phyloP scores from a whole-genome alignment of 495 filamentous ascomycete genomes.

The Xylona heveae region DNA sequence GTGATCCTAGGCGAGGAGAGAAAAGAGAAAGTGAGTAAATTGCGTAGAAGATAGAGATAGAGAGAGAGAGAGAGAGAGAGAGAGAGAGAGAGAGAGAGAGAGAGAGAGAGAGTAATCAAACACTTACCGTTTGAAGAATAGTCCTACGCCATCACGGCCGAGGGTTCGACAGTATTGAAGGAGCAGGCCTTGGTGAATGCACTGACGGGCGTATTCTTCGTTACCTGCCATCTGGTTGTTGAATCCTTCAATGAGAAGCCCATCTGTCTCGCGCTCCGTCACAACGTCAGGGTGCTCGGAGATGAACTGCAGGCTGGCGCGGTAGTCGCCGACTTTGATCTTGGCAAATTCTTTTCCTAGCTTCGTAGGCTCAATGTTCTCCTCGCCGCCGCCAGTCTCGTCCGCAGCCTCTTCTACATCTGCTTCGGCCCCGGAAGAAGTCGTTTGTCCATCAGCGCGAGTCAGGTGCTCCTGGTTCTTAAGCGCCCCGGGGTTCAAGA shows the following conservation, averaged over 20 bases:
- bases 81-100: no score
- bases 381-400: slow-evolving; percentile 42
- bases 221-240: slow-evolving; percentile 57
- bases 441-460: slow-evolving; percentile 15
- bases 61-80: no score
- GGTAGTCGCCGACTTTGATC: slow-evolving; percentile 59
- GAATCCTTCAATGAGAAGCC: slow-evolving; percentile 75
- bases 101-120: neutral
- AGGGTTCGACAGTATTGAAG: slow-evolving; percentile 86
- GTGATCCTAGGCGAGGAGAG: no score
- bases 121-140: slow-evolving; percentile 74
- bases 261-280: slow-evolving; percentile 76
- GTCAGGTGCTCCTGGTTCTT: slow-evolving; percentile 13
- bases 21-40: no score
- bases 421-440: slow-evolving; percentile 35
- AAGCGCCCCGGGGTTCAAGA: slow-evolving; percentile 49
- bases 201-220: slow-evolving; percentile 60
- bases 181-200: slow-evolving; percentile 81
- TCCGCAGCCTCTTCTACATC: slow-evolving; percentile 32
- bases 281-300: slow-evolving; percentile 52
- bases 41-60: no score
- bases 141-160: slow-evolving; percentile 64
- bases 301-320: slow-evolving; percentile 52
- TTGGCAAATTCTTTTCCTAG: slow-evolving; percentile 59
- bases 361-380: slow-evolving; percentile 48